Percentiles rank a stretch among this genome's conserved stretches.
phyloP scores from a whole-genome alignment of 176 grass and related monocot species.

The Oryza australiensis region DNA sequence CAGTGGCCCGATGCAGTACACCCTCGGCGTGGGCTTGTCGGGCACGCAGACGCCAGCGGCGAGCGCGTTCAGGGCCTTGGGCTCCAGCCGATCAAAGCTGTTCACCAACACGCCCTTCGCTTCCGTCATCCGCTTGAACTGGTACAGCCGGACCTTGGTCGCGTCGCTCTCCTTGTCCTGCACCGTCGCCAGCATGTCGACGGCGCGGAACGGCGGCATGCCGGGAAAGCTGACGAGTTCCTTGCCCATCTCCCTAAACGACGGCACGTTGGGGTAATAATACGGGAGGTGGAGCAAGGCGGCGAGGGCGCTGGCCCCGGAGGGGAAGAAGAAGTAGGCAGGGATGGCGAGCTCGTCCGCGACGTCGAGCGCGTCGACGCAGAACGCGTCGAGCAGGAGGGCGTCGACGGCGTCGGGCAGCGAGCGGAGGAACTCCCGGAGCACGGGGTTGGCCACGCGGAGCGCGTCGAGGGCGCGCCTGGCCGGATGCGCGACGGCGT shows the following conservation, averaged over 20 bases:
- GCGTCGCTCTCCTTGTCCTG: conserved; percentile 32
- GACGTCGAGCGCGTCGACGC: conserved; percentile 51
- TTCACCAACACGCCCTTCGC: conserved; percentile 54
- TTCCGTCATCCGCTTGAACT: conserved; percentile 36
- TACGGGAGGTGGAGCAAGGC: conserved; percentile 40
- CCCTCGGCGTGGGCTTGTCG: conserved; percentile 15
- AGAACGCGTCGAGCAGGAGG: conserved; percentile 65
- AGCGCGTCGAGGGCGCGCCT: conserved; percentile 19
- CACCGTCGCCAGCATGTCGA: conserved; percentile 19
- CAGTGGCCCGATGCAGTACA: conserved; percentile 59
- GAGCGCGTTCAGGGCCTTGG: conserved; percentile 31
- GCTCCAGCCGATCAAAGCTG: conserved; percentile 55
- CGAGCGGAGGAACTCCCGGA: no score
- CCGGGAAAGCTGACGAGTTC: conserved; percentile 36
- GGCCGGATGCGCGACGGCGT: conserved; percentile 10
- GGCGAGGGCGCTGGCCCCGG: conserved; percentile 38
- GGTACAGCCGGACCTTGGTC: conserved; percentile 18
- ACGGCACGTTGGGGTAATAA: conserved; percentile 1
- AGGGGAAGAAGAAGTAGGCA: conserved; percentile 42
- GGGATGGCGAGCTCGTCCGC: conserved; percentile 50
- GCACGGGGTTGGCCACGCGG: no score
- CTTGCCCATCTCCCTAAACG: conserved; percentile 44
- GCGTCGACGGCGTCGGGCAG: no score
- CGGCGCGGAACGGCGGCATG: conserved; percentile 35
- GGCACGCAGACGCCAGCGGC: conserved; percentile 39